Base-by-base conservation (phyloP, 202 grass and related monocot species). In the Setaria italica region DNA sequence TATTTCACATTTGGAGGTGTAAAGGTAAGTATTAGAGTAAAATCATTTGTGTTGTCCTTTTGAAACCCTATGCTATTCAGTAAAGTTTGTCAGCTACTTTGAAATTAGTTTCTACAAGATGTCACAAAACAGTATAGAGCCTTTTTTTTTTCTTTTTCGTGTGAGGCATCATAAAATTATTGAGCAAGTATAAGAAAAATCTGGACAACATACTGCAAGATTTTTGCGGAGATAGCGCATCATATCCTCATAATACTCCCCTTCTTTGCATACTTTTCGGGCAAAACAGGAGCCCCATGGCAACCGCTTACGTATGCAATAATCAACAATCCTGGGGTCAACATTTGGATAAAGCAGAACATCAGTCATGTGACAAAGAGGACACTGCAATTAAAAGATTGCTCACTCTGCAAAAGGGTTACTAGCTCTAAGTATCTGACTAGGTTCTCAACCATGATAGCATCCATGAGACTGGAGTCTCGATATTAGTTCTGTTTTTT, bases 211-310 rank as follows among this genome's bases (percentile, higher is more conserved):
- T 94, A 99, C 96, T 4, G 96, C 96, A 50, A 99, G 91, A 88
- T 96, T 99, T 81, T 62, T 90, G 33, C 90, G 79, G 59, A 99
- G 91, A 84, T 99, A 96, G 45, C 82, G 91, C 91, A 94, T 87
- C 93, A 99, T 85, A 42, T 99, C 96, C 37, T 95, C 93, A 11
- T 99, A 96, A 71, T 99, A 99, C 47, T 99, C 96, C 50, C 86
- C 86, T 77, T 99, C 93, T 77, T 99, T 99, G 74, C 76, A 96
- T 47, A 94, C 82, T 84, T 90, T 94, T 4, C 85, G 88, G 19
- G 91, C 92, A 65, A 94, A 99, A 33, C 57, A 96, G 13, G 83
- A 74, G 73, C 58, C 91, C 96, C 96, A 99, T 19, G 88, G 93
- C 33, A 99, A 76, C 20, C 96, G 83, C 75, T 91, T 99, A 9